Evolutionary conservation across 2,329 filamentous ascomycete species (phyloP).

Genomic region (Pseudogymnoascus sp.): DNA sequence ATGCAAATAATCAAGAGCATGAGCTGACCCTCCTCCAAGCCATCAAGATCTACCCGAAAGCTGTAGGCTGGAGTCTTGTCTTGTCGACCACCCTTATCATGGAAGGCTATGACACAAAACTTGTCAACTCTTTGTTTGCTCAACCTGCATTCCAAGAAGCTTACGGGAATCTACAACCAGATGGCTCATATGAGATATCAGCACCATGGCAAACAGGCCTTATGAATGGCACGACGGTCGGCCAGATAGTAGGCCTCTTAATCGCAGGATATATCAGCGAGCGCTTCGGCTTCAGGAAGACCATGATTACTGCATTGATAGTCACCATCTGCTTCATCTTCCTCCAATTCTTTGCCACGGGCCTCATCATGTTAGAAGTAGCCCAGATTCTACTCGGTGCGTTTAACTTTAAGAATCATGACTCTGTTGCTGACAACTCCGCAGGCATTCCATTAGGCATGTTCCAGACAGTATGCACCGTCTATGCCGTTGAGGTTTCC

Average conservation of each 20-base stretch:
- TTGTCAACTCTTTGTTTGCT: constrained; percentile 64
- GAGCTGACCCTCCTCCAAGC: constrained; percentile 35
- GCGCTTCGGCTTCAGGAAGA: constrained; percentile 39
- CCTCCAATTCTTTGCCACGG: constrained; percentile 40
- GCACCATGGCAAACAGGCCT: constrained; percentile 22
- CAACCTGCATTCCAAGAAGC: not conserved
- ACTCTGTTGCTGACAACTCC: constrained; percentile 20
- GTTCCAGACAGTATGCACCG: constrained; percentile 29
- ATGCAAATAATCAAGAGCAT: not conserved
- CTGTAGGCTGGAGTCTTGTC: constrained; percentile 69
- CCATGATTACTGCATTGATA: constrained; percentile 17
- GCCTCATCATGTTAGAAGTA: constrained; percentile 36
- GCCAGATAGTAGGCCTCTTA: constrained; percentile 37
- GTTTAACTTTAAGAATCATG: not conserved
- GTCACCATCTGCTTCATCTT: constrained; percentile 35
- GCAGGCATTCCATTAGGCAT: constrained; percentile 39
- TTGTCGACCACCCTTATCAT: constrained; percentile 81
- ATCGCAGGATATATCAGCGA: constrained; percentile 40
- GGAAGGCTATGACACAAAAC: constrained; percentile 76
- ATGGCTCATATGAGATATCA: constrained; percentile 22
- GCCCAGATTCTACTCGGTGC: constrained; percentile 34
- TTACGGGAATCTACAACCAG: not conserved
- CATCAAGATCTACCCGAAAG: constrained; percentile 74
- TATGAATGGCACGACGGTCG: constrained; percentile 17
- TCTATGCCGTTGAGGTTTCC: constrained; percentile 37